Evolutionary conservation across 2,329 filamentous ascomycete genomes (phyloP), one percentile per base, ranked within the genome.

Genomic region (Setomelanomma holmii): DNA sequence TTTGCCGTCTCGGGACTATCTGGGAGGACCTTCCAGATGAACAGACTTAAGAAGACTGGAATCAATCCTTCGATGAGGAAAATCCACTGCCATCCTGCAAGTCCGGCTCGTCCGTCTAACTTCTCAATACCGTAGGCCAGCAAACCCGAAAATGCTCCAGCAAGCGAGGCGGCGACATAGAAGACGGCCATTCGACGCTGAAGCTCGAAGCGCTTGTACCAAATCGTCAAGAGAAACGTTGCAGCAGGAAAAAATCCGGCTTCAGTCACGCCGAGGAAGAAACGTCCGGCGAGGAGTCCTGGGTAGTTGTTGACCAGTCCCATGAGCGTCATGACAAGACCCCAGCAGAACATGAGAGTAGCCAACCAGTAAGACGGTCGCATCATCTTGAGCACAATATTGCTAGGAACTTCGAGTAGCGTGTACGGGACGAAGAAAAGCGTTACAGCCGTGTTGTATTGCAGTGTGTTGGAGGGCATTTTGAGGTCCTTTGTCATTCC

Each of bases 401-500:
- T 95, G 57, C 89, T 90, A 30, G 90, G 66, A 0, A 86, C 84
- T 69, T 93, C 90, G 58, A 90, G 90, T 36, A 91, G 73, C 4
- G 89, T 83, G 69, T 96, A 96, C 0, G 89, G 91, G 44, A 93
- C 81, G 77, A 93, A 96, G 78, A 95, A 95, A 62, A 95, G 87
- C 40, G 88, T 89, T 12, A 96, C 79, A 0, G 86, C 83, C 16
- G 83, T 80, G 71, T 91, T 91, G 76, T 90, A 95, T 64, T 88
- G 79, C 7, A 79, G 73, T 1, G 81, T 79, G 1, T 79, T 80
- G 78, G 92, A 83, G 22, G 38, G 38, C 50, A 53, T 47, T n/a
- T 82, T 64, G 10, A 93, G 76, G 48, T 87, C 85, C 4, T 78
- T 68, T 40, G 79, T 68, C n/a, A 85, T 72, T 7, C 82, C 80